These are phyloP conservation scores for Lathyrus oleraceus DNA, from an alignment of 306 rosid genomes.

Conservation along the genomic window DNA sequence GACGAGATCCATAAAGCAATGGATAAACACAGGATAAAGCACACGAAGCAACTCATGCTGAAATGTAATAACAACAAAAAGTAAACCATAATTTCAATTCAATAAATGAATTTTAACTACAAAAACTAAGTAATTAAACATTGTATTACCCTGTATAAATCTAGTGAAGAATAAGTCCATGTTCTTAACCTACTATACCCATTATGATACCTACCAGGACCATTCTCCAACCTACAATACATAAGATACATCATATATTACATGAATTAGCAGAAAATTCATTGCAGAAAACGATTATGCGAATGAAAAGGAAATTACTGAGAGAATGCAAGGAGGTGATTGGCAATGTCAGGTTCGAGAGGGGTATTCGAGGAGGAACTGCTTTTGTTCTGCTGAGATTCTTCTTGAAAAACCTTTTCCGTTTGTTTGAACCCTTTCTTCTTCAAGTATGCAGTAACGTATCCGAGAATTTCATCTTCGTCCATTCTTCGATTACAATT, in stretches of 20 bases:
- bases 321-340: slow-evolving; percentile 59
- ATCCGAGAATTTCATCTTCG: slow-evolving; percentile 62
- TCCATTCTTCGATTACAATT: slow-evolving; percentile 46
- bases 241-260: not conserved
- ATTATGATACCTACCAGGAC: slow-evolving; percentile 74
- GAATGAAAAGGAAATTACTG: slow-evolving; percentile 38
- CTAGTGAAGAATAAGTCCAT: slow-evolving; percentile 81
- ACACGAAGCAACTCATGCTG: slow-evolving; percentile 98
- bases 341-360: slow-evolving; percentile 64
- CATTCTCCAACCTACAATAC: slow-evolving; percentile 61
- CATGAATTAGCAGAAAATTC: not conserved
- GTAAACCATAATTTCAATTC: not conserved
- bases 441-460: slow-evolving; percentile 60
- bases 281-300: not conserved
- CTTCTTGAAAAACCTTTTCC: slow-evolving; percentile 73
- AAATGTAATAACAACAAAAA: slow-evolving; percentile 26
- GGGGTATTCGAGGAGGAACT: slow-evolving; percentile 43
- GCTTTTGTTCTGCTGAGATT: slow-evolving; percentile 49
- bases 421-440: slow-evolving; percentile 74
- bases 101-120: not conserved
- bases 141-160: slow-evolving; percentile 70
- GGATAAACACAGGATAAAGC: slow-evolving; percentile 93
- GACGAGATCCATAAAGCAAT: slow-evolving; percentile 96
- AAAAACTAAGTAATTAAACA: not conserved
- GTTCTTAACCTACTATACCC: slow-evolving; percentile 83